These are phyloP conservation scores for Pseudogymnoascus sp. DNA, from an alignment of 2,329 filamentous ascomycete species.

Conservation along the genomic window DNA sequence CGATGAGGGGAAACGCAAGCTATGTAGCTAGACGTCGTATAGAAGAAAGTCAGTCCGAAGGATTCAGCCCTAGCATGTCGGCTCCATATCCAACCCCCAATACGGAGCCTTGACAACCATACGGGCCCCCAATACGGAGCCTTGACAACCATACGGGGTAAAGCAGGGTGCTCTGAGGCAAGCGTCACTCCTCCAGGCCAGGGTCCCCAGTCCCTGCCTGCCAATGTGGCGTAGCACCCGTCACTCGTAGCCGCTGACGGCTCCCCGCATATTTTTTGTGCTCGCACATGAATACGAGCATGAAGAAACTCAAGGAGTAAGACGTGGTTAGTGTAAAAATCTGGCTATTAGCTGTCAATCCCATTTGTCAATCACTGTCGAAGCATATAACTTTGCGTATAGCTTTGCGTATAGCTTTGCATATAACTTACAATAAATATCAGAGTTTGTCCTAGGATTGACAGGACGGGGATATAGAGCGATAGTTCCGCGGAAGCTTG, in stretches of 20 bases:
- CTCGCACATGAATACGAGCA: neutral
- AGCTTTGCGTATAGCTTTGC: neutral
- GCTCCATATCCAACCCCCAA: neutral
- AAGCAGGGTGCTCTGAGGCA: neutral
- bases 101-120: neutral
- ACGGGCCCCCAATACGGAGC: neutral
- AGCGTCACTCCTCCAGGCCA: neutral
- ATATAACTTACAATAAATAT: neutral
- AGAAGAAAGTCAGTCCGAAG: neutral
- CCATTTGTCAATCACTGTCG: neutral
- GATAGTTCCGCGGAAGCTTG: neutral
- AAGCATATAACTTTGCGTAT: neutral
- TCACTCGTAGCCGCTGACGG: neutral
- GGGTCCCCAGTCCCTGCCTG: neutral
- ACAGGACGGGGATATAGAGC: neutral
- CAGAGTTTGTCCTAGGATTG: neutral
- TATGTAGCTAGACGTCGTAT: neutral
- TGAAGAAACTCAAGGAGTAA: neutral
- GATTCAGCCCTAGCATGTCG: neutral
- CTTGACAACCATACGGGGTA: neutral
- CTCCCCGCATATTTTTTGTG: neutral
- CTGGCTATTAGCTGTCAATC: neutral
- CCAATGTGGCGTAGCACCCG: neutral
- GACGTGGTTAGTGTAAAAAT: neutral
- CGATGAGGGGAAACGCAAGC: neutral